Evolutionary conservation across 2,329 filamentous ascomycete genomes (phyloP), one percentile per base, ranked within the genome.

Genomic region (Colletotrichum incanum): DNA sequence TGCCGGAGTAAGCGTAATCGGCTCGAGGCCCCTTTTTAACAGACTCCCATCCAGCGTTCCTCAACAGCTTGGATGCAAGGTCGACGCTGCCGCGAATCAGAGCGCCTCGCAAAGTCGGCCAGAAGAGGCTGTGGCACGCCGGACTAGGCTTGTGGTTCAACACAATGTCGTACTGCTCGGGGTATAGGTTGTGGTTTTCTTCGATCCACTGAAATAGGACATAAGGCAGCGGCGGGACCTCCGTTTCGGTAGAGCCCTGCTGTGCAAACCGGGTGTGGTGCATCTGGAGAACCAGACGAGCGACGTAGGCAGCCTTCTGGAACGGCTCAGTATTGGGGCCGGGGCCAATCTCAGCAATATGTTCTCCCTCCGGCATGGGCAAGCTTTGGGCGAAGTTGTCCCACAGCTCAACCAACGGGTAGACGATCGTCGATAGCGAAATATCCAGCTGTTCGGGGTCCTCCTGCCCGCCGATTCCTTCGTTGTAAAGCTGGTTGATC

Each of bases 161-260:
- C 31, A 98, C 87, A 5, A 91, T 86, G 47, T 90, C 85, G 31
- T 93, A 84, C 77, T 95, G 93, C 63, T 90, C 87, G 2, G 88
- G 87, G 76, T 93, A 93, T 34, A 92, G 88, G 74, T 93, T 91
- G 78, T 98, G 94, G 77, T 94, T 89, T 20, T 87, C 86, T 66
- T 93, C 88, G 74, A 97, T 86, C 96, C 96, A 98, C 76, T 93
- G 89, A 73, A 98, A 91, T 18, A 98, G 84, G 20, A 95, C 88
- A 78, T 93, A 92, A 1, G 96, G 94, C 23, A 97, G 85, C 0
- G 93, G 88, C 2, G 86, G 85, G 1, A 80, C 78, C 75, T 84
- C 83, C 41, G 81, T 81, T 11, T 83, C 79, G 41, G 81, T 81
- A 14, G 47, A 58, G n/a, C 52, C 63, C 43, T 66, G 54, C 31